These are phyloP conservation scores for Pseudozyma sp. DNA, from an alignment of 1,284 basidiomycete genomes.

Conservation along the genomic window DNA sequence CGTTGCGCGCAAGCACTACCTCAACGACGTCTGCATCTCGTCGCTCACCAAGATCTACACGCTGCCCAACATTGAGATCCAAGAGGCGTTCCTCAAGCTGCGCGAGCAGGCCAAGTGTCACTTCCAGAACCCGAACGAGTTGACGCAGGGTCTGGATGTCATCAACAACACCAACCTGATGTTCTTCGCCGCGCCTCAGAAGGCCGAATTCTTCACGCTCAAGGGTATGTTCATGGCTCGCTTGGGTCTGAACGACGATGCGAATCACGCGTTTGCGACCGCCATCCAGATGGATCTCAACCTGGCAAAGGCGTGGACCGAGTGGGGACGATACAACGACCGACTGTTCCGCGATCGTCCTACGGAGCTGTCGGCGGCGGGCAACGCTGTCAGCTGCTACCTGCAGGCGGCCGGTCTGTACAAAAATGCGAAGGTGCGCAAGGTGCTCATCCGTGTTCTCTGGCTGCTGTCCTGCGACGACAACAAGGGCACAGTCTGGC, in stretches of 20 bases:
- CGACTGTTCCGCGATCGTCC: slow-evolving; percentile 81
- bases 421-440: slow-evolving; percentile 93
- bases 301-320: slow-evolving; percentile 97
- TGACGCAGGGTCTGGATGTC: slow-evolving; percentile 92
- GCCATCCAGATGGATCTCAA: slow-evolving; percentile 91
- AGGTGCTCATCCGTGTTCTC: slow-evolving; percentile 88
- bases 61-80: slow-evolving; percentile 98
- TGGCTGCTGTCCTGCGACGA: slow-evolving; percentile 99
- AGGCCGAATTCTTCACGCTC: slow-evolving; percentile 98
- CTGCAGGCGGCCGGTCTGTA: slow-evolving; percentile 96
- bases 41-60: slow-evolving; percentile 98
- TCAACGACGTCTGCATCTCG: slow-evolving; percentile 94
- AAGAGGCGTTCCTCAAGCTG: slow-evolving; percentile 98
- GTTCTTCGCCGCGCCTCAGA: slow-evolving; percentile 94
- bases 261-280: slow-evolving; percentile 82
- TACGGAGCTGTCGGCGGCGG: slow-evolving; percentile 72
- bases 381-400: slow-evolving; percentile 95
- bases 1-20: slow-evolving; percentile 94
- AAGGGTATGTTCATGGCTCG: slow-evolving; percentile 99
- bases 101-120: slow-evolving; percentile 99
- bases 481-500: slow-evolving; percentile 78
- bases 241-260: slow-evolving; percentile 87
- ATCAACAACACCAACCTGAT: slow-evolving; percentile 99
- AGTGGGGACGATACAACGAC: slow-evolving; percentile 97
- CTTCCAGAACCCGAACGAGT: slow-evolving; percentile 93